A percentile compares a stretch with the other conserved stretches of the same genome.
Evolutionary conservation across 1,139 yeast species (phyloP).

Genomic region (Candida smagusa): DNA sequence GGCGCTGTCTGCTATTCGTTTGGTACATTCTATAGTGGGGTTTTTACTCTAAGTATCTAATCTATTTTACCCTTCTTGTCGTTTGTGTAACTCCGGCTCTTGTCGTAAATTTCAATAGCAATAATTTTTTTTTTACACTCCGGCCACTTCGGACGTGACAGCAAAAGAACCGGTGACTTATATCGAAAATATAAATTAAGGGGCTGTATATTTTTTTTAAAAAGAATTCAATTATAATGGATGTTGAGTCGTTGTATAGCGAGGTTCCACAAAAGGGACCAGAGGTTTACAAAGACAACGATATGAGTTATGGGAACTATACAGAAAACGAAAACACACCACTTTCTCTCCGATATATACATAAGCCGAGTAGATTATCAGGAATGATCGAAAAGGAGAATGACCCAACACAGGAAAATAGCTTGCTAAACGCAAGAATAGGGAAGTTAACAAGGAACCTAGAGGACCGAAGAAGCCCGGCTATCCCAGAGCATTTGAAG

Average conservation of each 20-base stretch:
- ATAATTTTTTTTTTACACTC: background rate
- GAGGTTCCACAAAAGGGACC: no score
- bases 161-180: background rate
- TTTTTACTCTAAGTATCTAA: background rate
- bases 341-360: conserved; percentile 38
- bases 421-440: conserved; percentile 20
- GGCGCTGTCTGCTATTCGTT: conserved; percentile 86
- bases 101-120: no score
- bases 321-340: conserved; percentile 11
- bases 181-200: no score
- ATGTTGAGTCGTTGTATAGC: no score
- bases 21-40: conserved; percentile 59
- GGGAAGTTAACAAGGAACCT: background rate
- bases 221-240: no score
- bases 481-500: no score
- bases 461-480: no score
- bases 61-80: background rate
- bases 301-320: no score
- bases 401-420: conserved; percentile 35
- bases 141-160: background rate
- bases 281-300: no score
- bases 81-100: background rate
- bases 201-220: no score
- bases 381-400: conserved; percentile 30
- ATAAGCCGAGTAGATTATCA: conserved; percentile 38